phyloP scores from a whole-genome alignment of 1,139 yeast genomes.

The Wickerhamiella infanticola region DNA sequence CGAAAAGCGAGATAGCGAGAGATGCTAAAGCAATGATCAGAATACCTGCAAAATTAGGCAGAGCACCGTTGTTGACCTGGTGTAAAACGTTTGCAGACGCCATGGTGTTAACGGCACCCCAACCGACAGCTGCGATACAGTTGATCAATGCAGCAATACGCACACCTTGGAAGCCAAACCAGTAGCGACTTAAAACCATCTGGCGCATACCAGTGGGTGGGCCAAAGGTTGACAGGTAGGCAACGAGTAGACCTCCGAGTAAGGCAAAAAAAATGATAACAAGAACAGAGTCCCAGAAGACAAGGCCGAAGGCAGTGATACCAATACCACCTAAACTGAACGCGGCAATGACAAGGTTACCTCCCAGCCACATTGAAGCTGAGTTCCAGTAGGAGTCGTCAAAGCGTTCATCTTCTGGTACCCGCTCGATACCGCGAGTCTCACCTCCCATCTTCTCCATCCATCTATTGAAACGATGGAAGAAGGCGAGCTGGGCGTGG shows the following conservation, averaged over 20 bases:
- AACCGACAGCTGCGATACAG: constrained; percentile 78
- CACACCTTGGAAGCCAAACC: constrained; percentile 61
- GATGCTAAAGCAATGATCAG: constrained; percentile 55
- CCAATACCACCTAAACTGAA: constrained; percentile 74
- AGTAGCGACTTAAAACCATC: constrained; percentile 64
- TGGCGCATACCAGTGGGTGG: constrained; percentile 79
- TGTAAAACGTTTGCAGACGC: constrained; percentile 75
- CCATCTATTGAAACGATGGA: constrained; percentile 8
- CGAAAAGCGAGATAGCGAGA: constrained; percentile 65
- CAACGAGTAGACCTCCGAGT: constrained; percentile 65
- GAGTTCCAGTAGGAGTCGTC: constrained; percentile 51
- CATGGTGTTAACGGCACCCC: constrained; percentile 91
- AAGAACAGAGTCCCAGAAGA: constrained; percentile 52
- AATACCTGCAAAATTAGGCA: constrained; percentile 91
- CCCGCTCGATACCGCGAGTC: constrained; percentile 51
- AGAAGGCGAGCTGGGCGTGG: background rate
- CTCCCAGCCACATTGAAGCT: constrained; percentile 87
- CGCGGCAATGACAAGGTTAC: constrained; percentile 78
- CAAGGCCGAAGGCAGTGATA: constrained; percentile 31
- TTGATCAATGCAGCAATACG: constrained; percentile 67
- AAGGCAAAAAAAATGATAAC: constrained; percentile 55
- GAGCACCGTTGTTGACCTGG: constrained; percentile 45
- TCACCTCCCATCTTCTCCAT: constrained; percentile 27
- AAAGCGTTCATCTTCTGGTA: constrained; percentile 52
- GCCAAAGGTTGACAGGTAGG: constrained; percentile 71